Conservation (phyloP, 2,329 filamentous ascomycete species). For the Biscogniauxia marginata region DNA sequence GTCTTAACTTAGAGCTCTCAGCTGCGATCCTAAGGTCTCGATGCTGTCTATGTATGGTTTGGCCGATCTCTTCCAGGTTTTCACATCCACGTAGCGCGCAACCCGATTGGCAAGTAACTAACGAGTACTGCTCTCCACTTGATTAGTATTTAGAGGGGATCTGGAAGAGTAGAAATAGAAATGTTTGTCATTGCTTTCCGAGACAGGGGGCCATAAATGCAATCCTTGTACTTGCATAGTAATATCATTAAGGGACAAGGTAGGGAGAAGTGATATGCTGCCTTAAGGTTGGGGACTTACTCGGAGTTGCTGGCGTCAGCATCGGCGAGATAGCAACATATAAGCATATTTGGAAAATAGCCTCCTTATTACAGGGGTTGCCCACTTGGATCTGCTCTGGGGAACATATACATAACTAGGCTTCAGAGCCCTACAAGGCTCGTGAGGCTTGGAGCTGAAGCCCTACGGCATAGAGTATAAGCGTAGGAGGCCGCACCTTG, state of each 20-base stretch:
- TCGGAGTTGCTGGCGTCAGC: neutral
- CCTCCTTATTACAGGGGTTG: neutral
- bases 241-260: neutral
- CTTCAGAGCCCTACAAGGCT: neutral
- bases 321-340: neutral
- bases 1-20: neutral
- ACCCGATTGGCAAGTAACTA: conserved; percentile 11
- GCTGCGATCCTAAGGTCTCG: neutral
- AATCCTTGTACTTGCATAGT: neutral
- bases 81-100: neutral
- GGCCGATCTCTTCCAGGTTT: neutral
- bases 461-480: neutral
- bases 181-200: neutral
- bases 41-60: neutral
- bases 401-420: neutral
- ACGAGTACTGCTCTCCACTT: neutral
- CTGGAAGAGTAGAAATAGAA: neutral
- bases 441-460: neutral
- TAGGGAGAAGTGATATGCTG: neutral
- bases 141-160: neutral
- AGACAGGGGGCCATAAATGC: neutral
- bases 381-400: neutral
- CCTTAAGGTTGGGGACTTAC: neutral
- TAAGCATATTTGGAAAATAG: neutral
- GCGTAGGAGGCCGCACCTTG: neutral